Percentiles rank a stretch among this genome's conserved stretches.
Evolutionary conservation across 139 green algal genomes (phyloP).

Genomic region (Coccomyxa sp.): DNA sequence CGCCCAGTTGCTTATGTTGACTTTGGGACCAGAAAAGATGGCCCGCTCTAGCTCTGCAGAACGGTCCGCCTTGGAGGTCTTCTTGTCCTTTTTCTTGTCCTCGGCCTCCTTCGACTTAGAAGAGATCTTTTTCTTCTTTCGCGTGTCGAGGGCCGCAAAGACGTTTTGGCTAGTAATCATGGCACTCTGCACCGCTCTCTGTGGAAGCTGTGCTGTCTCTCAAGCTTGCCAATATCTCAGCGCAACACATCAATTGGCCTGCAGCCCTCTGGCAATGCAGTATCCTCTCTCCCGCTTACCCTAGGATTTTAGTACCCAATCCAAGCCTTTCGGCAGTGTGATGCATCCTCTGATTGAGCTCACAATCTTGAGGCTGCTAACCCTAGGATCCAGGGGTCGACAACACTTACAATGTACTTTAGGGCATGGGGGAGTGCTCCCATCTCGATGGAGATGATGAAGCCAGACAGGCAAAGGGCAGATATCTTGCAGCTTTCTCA

Average conservation of each 20-base stretch:
- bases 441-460: no score
- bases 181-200: background rate
- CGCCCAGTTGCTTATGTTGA: constrained; percentile 17
- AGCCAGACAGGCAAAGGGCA: no score
- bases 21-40: constrained; percentile 6
- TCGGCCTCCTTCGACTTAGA: constrained; percentile 3
- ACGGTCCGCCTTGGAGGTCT: constrained; percentile 12
- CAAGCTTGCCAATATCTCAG: background rate
- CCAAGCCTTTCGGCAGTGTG: no score
- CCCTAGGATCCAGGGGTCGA: no score
- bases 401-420: no score
- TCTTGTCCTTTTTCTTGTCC: constrained; percentile 20
- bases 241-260: background rate
- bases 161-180: constrained; percentile 13
- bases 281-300: no score
- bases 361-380: no score
- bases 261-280: background rate
- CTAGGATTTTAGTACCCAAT: no score
- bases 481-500: no score
- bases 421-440: no score
- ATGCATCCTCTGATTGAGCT: no score
- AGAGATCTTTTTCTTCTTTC: constrained; percentile 22
- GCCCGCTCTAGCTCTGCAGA: constrained; percentile 22
- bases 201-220: background rate
- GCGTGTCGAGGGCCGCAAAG: constrained; percentile 25